Evolutionary conservation across 2,329 filamentous ascomycete genomes (phyloP).

Genomic region (Karstenula rhodostoma): DNA sequence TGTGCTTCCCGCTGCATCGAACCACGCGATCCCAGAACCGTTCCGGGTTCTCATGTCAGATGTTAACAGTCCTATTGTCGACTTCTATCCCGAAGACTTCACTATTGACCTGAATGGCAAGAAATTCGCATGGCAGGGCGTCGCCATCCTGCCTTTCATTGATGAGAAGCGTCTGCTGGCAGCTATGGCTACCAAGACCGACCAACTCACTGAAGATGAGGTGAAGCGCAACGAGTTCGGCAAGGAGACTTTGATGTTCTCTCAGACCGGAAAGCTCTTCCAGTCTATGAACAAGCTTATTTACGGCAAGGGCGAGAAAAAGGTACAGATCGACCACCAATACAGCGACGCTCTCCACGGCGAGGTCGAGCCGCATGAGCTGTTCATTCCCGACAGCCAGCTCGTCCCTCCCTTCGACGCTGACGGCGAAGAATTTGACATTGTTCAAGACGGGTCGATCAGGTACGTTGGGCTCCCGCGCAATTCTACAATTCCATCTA

Average conservation of each 20-base stretch:
- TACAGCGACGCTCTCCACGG: conserved; percentile 82
- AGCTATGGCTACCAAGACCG: conserved; percentile 85
- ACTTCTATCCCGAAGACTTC: conserved; percentile 97
- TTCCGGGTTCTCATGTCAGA: conserved; percentile 94
- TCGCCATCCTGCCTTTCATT: conserved; percentile 93
- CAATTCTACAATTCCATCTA: conserved; percentile 21
- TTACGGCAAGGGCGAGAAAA: conserved; percentile 77
- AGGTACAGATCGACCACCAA: conserved; percentile 76
- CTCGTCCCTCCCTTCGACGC: conserved; percentile 80
- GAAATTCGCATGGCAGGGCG: conserved; percentile 98
- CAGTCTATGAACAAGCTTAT: conserved; percentile 84
- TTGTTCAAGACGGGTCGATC: conserved; percentile 72
- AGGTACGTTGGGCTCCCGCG: conserved; percentile 64
- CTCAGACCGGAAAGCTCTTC: conserved; percentile 84
- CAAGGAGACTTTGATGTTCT: conserved; percentile 82
- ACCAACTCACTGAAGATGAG: conserved; percentile 79
- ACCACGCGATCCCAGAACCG: conserved; percentile 84
- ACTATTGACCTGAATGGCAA: conserved; percentile 94
- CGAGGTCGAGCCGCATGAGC: conserved; percentile 79
- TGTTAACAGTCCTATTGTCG: conserved; percentile 87
- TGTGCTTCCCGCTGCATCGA: conserved; percentile 90
- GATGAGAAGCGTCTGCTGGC: conserved; percentile 85
- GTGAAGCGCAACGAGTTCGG: conserved; percentile 79
- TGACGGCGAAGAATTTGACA: conserved; percentile 51
- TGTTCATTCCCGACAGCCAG: conserved; percentile 83